phyloP scores from a whole-genome alignment of 2,329 filamentous ascomycete genomes.

The Diplocarpon mali region DNA sequence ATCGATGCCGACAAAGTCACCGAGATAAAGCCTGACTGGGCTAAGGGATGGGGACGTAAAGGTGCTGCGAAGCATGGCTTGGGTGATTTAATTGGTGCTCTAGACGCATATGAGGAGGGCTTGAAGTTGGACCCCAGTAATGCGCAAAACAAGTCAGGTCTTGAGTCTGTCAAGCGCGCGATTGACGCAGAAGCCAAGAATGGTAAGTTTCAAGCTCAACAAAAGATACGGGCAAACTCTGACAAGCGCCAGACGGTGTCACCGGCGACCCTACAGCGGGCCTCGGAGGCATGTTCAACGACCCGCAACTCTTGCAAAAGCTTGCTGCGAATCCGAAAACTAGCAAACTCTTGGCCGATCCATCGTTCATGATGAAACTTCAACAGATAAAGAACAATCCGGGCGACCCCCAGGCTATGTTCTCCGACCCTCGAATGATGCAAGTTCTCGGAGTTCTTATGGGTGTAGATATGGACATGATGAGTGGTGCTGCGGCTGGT shows the following conservation, averaged over 20 bases:
- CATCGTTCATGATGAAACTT: slow-evolving; percentile 82
- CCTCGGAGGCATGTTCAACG: slow-evolving; percentile 87
- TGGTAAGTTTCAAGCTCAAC: slow-evolving; percentile 16
- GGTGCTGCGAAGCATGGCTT: slow-evolving; percentile 81
- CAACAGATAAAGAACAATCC: slow-evolving; percentile 75
- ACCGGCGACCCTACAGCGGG: slow-evolving; percentile 59
- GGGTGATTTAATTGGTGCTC: slow-evolving; percentile 73
- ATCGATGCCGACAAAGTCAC: slow-evolving; percentile 89
- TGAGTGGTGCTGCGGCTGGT: slow-evolving; percentile 29
- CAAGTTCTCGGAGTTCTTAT: slow-evolving; percentile 89
- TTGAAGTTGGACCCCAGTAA: slow-evolving; percentile 87
- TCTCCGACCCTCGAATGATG: slow-evolving; percentile 84
- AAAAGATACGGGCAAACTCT: not conserved
- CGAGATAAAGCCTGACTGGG: slow-evolving; percentile 94
- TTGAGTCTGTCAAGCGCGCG: slow-evolving; percentile 75
- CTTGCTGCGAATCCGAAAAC: slow-evolving; percentile 94
- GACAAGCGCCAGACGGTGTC: slow-evolving; percentile 26
- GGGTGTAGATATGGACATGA: slow-evolving; percentile 81
- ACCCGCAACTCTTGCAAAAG: slow-evolving; percentile 82
- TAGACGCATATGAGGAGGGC: slow-evolving; percentile 89
- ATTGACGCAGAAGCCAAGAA: slow-evolving; percentile 65
- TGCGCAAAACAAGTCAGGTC: slow-evolving; percentile 80
- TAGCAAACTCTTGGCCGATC: slow-evolving; percentile 64
- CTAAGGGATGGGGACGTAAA: slow-evolving; percentile 91
- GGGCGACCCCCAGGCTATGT: slow-evolving; percentile 63